A percentile compares a stretch with the other conserved stretches of the same genome.
Evolutionary conservation across 1,284 basidiomycete species (phyloP).

Genomic region (Rhodotorula sp.): DNA sequence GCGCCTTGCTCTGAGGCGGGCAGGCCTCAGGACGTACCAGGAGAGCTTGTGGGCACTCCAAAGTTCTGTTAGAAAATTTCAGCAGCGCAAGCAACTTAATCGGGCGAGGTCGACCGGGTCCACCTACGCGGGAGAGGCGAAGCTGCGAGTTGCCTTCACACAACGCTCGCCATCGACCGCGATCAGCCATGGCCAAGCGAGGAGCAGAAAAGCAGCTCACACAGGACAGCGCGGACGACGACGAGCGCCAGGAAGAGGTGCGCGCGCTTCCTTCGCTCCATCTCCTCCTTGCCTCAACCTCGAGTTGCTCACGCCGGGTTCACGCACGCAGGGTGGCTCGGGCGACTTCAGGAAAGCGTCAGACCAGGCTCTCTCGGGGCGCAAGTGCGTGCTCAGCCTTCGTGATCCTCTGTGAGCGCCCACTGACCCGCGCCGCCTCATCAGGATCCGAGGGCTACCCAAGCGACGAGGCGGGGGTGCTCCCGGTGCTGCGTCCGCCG

Average conservation of each 20-base stretch:
- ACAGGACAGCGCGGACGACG: conserved; percentile 39
- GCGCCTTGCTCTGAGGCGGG: too few species aligned
- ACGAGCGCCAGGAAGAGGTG: conserved; percentile 30
- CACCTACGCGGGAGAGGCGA: not conserved
- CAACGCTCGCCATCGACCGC: not conserved
- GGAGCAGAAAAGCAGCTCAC: conserved; percentile 43
- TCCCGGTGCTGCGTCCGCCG: conserved; percentile 14
- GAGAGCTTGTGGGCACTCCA: too few species aligned
- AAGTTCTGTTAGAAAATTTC: too few species aligned
- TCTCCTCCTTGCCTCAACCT: not conserved
- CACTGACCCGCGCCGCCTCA: not conserved
- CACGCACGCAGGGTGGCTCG: conserved; percentile 1
- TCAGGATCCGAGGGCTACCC: conserved; percentile 51
- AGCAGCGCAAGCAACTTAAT: too few species aligned
- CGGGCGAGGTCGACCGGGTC: not conserved
- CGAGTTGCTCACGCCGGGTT: not conserved
- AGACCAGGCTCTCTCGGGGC: not conserved
- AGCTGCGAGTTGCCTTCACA: not conserved
- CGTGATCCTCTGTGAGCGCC: not conserved
- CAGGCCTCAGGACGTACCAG: too few species aligned
- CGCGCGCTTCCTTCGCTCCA: not conserved
- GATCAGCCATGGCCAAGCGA: conserved; percentile 33
- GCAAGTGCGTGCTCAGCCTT: conserved; percentile 1
- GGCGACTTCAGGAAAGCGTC: conserved; percentile 23
- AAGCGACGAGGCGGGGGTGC: conserved; percentile 35